Conservation (phyloP, 164 flowering plant species). For the Taxillus chinensis region DNA sequence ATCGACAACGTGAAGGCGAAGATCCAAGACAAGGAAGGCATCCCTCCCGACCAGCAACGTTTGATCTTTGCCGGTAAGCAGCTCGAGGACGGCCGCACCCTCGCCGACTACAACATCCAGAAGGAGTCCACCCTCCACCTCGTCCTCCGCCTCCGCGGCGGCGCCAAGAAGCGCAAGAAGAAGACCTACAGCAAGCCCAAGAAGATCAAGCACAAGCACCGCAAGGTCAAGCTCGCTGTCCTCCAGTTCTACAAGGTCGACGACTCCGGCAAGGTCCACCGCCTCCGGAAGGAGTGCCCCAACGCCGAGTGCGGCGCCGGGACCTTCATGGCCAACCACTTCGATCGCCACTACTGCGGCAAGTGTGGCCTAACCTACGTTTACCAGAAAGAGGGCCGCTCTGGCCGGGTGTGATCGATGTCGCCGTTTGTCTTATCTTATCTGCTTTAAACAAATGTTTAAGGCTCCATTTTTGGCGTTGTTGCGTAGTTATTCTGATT, state of each 20-base stretch:
- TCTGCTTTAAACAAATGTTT: no score
- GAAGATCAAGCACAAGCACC: slow-evolving; percentile 23
- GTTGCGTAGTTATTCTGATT: no score
- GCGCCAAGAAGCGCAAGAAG: slow-evolving; percentile 23
- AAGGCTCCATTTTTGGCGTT: no score
- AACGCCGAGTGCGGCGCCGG: slow-evolving; percentile 33
- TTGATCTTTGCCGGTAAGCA: slow-evolving; percentile 12
- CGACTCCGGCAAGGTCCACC: slow-evolving; percentile 18
- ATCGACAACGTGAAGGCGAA: slow-evolving; percentile 7
- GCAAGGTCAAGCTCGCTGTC: slow-evolving; percentile 19
- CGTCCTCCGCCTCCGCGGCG: slow-evolving; percentile 15
- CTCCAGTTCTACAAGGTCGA: slow-evolving; percentile 24
- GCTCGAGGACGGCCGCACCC: slow-evolving; percentile 17
- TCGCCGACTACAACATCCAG: slow-evolving; percentile 9
- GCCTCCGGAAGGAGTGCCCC: slow-evolving; percentile 24
- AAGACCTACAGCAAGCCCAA: slow-evolving; percentile 26
- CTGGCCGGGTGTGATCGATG: no score
- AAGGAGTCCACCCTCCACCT: slow-evolving; percentile 9
- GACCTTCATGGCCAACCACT: slow-evolving; percentile 34
- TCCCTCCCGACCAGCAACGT: slow-evolving; percentile 2
- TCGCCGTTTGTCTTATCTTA: no score
- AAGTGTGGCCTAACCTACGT: slow-evolving; percentile 38
- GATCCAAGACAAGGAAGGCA: slow-evolving; percentile 7
- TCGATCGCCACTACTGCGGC: slow-evolving; percentile 35
- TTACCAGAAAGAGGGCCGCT: slow-evolving; percentile 27